Conservation (phyloP, 805 yeast genomes). For the Candida nonsorbophila region DNA sequence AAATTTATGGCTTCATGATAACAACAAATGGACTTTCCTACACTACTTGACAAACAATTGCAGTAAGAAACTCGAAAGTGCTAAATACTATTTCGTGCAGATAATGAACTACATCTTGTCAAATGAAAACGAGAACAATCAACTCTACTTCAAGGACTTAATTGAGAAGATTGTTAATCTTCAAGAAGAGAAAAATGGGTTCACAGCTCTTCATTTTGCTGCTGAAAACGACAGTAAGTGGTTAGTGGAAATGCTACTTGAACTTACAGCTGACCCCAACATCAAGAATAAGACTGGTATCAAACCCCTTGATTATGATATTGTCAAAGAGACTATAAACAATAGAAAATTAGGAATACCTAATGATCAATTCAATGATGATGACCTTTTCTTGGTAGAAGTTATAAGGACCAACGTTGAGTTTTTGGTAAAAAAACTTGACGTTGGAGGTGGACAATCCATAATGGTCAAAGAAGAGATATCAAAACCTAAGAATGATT, state of each 20-base stretch:
- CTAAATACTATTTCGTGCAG: slow-evolving; percentile 28
- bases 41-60: slow-evolving; percentile 71
- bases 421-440: slow-evolving; percentile 22
- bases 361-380: slow-evolving; percentile 9
- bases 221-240: slow-evolving; percentile 34
- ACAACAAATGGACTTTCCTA: slow-evolving; percentile 69
- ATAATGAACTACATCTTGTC: slow-evolving; percentile 27
- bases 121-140: slow-evolving; percentile 13
- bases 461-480: slow-evolving; percentile 9
- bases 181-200: slow-evolving; percentile 31
- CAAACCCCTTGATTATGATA: slow-evolving; percentile 82
- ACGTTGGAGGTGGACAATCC: slow-evolving; percentile 8
- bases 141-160: slow-evolving; percentile 13
- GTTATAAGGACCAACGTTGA: slow-evolving; percentile 29
- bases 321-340: slow-evolving; percentile 36
- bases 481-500: slow-evolving; percentile 3
- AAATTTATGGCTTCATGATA: slow-evolving; percentile 38
- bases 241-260: slow-evolving; percentile 30
- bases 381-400: slow-evolving; percentile 26
- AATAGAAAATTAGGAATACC: slow-evolving; percentile 8
- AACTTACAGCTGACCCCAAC: slow-evolving; percentile 45
- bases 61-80: slow-evolving; percentile 24
- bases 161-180: slow-evolving; percentile 22
- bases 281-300: slow-evolving; percentile 82
- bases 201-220: slow-evolving; percentile 37